Evolutionary conservation across 768 basidiomycete species (phyloP), one percentile per base, ranked within the genome.

Genomic region (Boletus patriciae): DNA sequence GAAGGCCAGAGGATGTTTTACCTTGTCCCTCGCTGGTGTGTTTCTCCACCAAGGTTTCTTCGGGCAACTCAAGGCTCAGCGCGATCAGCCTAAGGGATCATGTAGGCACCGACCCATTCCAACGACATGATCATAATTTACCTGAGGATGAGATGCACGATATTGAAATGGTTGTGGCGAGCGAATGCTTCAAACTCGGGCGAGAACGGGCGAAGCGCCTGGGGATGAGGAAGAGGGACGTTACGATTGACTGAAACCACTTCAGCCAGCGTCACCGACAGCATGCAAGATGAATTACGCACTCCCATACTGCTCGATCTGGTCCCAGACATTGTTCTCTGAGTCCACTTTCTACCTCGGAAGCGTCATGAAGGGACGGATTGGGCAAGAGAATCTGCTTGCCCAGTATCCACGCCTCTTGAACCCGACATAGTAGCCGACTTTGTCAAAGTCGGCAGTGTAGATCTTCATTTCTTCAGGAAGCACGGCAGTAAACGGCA

Each of bases 221-320:
- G 66, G 0, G 85, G 84, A 58, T 86, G 84, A 40, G 69, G 61
- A 6, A 74, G 76, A 3, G 62, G 70, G 18, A 81, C 69, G 41
- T 80, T 70, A 27, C 78, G 73, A 57, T 83, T 77, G 42, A 83
- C 84, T 84, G 37, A n/a, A 45, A 15, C 6, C 6, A 12, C 46
- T 9, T 56, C 11, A 54, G 33, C 33, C 15, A 19, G 23, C 11
- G 8, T 12, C 1, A 15, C 15, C 8, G 25, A 21, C 2, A 31
- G 3, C n/a, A 48, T n/a, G 25, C 18, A 21, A 38, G 49, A 23
- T 25, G 13, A 31, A 27, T 9, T 2, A 66, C 80, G 33, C 54
- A 86, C 84, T 71, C 60, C 78, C 81, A 61, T 86, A 87, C 37
- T 82, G 76, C 59, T 86, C 85, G 19, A 86, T 69, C 60, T 86